Evolutionary conservation across 2,329 filamentous ascomycete species (phyloP), one percentile per base, ranked within the genome.

Genomic region (Phyllosticta citriasiana): DNA sequence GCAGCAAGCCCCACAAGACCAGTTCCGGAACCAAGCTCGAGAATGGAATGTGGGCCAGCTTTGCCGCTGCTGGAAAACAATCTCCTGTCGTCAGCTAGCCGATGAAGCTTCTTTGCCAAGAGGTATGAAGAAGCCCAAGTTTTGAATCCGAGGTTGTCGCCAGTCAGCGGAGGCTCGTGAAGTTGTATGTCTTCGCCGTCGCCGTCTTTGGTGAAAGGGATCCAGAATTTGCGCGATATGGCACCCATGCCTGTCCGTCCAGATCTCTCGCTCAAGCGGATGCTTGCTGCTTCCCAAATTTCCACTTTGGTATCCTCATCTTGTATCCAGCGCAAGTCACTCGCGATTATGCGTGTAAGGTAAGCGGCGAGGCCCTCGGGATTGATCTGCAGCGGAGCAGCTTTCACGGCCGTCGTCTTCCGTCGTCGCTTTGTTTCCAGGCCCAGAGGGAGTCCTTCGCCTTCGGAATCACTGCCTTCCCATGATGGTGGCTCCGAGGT

Each of bases 51-150:
- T 64, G 53, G 26, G 53, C 33, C 6, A 60, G n/a, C 9, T 56
- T 55, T 16, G 25, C 40, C 16, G 19, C 54, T 14, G 25, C 3
- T 1, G 61, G 12, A 65, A 40, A 63, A 63, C 5, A 72, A 51
- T 30, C n/a, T 53, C 5, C 26, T 33, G 40, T 62, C 55, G 14
- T 57, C 52, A 3, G 65, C 40, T 16, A 81, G 69, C 2, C 63
- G 64, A 55, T 70, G 69, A 26, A 97, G 81, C 25, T 88, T 84
- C 66, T 84, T 87, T 0, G 93, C 88, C 4, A 97, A 84, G 2
- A 95, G 82, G 69, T 91, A 95, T 0, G 91, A 93, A 0, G 91
- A 93, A 0, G 89, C 90, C 94, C 94, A 97, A 0, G 94, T 99
- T 74, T 99, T 97, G 72, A 95, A 81, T 1, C 94, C 94, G 19